These are phyloP conservation scores for Daldinia childiae DNA, from an alignment of 495 filamentous ascomycete genomes.

Conservation along the genomic window DNA sequence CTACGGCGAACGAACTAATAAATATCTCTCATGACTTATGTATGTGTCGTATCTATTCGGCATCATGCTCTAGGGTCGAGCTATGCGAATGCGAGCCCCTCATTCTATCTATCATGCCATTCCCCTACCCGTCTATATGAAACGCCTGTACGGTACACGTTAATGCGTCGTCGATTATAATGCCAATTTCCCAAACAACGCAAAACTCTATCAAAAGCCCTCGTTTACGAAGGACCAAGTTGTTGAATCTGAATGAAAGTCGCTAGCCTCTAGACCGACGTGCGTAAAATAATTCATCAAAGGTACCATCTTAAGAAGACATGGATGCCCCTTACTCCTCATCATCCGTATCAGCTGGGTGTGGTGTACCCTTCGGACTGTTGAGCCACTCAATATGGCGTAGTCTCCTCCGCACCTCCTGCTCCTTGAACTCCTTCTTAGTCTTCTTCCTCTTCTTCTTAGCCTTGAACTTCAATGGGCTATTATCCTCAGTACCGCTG, in stretches of 20 bases:
- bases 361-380: slow-evolving; percentile 79
- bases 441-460: slow-evolving; percentile 99
- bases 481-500: slow-evolving; percentile 79
- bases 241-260: neutral
- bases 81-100: slow-evolving; percentile 19
- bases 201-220: slow-evolving; percentile 13
- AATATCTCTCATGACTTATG: slow-evolving; percentile 1
- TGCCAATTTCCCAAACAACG: slow-evolving; percentile 25
- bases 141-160: slow-evolving; percentile 27
- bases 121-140: slow-evolving; percentile 32
- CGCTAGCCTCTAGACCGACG: slow-evolving; percentile 10
- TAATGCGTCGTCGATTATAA: slow-evolving; percentile 19
- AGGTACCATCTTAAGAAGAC: slow-evolving; percentile 13
- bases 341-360: slow-evolving; percentile 81
- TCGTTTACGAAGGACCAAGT: slow-evolving; percentile 7
- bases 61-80: slow-evolving; percentile 13
- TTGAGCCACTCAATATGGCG: slow-evolving; percentile 96
- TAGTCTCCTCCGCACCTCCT: slow-evolving; percentile 84
- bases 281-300: slow-evolving; percentile 11
- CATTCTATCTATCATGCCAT: slow-evolving; percentile 41
- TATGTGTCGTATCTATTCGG: slow-evolving; percentile 1
- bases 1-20: neutral
- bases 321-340: slow-evolving; percentile 59
- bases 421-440: slow-evolving; percentile 91
- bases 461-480: slow-evolving; percentile 87